Base-by-base conservation (phyloP, 2,329 filamentous ascomycete species). In the Lachnellula cervina region DNA sequence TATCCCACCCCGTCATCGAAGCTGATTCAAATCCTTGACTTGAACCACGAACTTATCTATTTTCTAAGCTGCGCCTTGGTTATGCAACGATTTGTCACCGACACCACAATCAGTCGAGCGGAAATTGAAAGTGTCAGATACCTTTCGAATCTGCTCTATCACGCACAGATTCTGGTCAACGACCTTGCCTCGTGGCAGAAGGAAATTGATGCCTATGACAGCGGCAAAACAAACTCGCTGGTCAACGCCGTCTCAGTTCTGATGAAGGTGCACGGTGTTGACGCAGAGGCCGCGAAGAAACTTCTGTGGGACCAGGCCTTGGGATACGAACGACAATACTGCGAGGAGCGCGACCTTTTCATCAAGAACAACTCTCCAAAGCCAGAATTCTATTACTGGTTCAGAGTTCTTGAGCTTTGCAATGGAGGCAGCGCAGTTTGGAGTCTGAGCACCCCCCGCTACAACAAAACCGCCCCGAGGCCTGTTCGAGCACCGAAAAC, bases 361-460 rank as follows among this genome's bases (percentile, higher is more conserved):
- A 49, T 49, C 19, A 34, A 49, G 28, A 49, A 49, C 5, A 35
- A 49, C 2, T 28, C 13, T n/a, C 46, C 46, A 25, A 13, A 32
- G 21, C 46, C 46, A 32, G 25, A 34, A 34, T 14, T 49, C 14
- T 34, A 28, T 49, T 6, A 34, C 16, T 49, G 46, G 46, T 49
- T 49, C n/a, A 49, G 46, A 49, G 17, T 49, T 49, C 46, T 49
- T 8, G 46, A 49, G 17, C 46, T 49, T 49, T 49, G 19, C 17
- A 49, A 21, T 7, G 46, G 46, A 32, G 46, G 46, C 19, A 28
- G 16, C n/a, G 46, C 46, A 13, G 28, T 49, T 8, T 49, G 46
- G 46, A 49, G 46, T 19, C 5, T 28, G 11, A 49, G 19, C 11
- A 28, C 21, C 28, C 25, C 19, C 5, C 46, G 46, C 14, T 49